Conservation (phyloP, 2,329 filamentous ascomycete species). For the Orbilia oligospora region DNA sequence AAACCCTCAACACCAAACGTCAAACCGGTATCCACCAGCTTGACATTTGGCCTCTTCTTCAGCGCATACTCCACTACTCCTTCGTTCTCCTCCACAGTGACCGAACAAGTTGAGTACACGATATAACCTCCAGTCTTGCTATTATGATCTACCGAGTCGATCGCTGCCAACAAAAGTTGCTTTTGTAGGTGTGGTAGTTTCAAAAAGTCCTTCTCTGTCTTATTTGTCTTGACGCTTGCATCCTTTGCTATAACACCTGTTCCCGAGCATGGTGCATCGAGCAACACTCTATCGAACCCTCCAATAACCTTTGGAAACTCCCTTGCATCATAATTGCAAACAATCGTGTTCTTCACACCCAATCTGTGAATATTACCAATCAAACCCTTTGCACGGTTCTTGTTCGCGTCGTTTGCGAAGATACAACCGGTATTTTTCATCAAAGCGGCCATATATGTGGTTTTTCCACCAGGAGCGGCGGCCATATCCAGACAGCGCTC, state of each 20-base stretch:
- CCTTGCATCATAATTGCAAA: constrained; percentile 94
- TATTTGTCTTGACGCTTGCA: constrained; percentile 96
- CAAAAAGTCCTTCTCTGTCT: constrained; percentile 95
- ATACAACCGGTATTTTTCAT: constrained; percentile 98
- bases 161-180: constrained; percentile 90
- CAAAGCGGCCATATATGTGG: constrained; percentile 92
- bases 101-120: constrained; percentile 96
- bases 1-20: constrained; percentile 94
- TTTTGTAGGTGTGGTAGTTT: constrained; percentile 94
- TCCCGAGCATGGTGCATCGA: constrained; percentile 95
- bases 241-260: constrained; percentile 99
- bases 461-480: constrained; percentile 94
- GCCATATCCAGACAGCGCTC: constrained; percentile 96
- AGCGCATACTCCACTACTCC: constrained; percentile 94
- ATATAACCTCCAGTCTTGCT: constrained; percentile 95
- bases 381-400: constrained; percentile 91
- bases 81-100: constrained; percentile 95
- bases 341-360: constrained; percentile 91
- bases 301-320: constrained; percentile 96
- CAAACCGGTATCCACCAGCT: constrained; percentile 90
- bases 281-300: constrained; percentile 92
- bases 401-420: constrained; percentile 97
- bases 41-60: constrained; percentile 90
- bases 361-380: constrained; percentile 98
- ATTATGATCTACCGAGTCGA: constrained; percentile 92